Evolutionary conservation across 2,329 filamentous ascomycete genomes (phyloP).

Genomic region (Aureobasidium sp.): DNA sequence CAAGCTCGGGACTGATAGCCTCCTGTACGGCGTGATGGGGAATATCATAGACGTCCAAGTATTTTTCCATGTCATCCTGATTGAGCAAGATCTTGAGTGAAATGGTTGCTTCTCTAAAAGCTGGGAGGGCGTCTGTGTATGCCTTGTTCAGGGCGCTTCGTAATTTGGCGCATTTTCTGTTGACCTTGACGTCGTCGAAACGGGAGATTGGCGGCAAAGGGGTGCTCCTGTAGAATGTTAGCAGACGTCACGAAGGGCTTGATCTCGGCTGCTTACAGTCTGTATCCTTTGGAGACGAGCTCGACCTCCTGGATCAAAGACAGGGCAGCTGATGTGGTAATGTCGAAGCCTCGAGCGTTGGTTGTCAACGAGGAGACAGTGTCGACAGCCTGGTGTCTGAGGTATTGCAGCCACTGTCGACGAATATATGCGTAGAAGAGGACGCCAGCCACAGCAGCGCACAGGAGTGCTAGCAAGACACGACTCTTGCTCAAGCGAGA

Average conservation of each 20-base stretch:
- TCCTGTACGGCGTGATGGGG: constrained; percentile 42
- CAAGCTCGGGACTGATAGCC: constrained; percentile 41
- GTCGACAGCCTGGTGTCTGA: constrained; percentile 66
- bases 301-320: constrained; percentile 92
- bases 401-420: constrained; percentile 73
- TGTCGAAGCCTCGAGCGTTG: constrained; percentile 74
- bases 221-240: constrained; percentile 56
- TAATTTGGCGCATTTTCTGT: constrained; percentile 70
- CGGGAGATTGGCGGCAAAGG: constrained; percentile 88
- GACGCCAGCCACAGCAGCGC: constrained; percentile 48
- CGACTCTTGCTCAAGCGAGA: constrained; percentile 47
- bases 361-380: constrained; percentile 63
- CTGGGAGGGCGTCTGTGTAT: constrained; percentile 62
- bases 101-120: constrained; percentile 63
- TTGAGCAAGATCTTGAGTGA: constrained; percentile 67
- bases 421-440: constrained; percentile 66
- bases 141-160: constrained; percentile 67
- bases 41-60: constrained; percentile 64
- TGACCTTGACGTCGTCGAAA: constrained; percentile 67
- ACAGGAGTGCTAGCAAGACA: constrained; percentile 38
- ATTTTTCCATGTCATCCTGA: constrained; percentile 78
- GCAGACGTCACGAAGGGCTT: constrained; percentile 18
- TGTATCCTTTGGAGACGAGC: constrained; percentile 82
- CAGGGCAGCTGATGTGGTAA: constrained; percentile 66
- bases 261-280: constrained; percentile 54